Evolutionary conservation across 108 stramenopile species (phyloP).

Genomic region (Licmophora abbreviata): DNA sequence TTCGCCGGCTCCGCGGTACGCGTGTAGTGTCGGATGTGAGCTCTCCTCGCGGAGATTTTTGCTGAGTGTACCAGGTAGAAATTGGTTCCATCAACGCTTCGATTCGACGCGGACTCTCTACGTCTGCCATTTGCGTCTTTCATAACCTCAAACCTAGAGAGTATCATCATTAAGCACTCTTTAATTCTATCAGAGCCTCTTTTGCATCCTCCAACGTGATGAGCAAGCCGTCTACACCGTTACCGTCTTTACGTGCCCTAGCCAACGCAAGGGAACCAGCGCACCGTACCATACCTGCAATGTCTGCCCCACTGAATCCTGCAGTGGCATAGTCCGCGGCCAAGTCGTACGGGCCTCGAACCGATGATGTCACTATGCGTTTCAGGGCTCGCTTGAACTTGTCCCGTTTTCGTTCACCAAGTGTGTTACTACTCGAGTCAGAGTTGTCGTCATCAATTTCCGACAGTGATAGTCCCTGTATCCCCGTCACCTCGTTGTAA

Average conservation of each 20-base stretch:
- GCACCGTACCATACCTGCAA: constrained; percentile 83
- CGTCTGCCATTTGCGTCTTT: too few relatives aligned
- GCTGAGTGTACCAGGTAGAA: too few relatives aligned
- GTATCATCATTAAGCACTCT: too few relatives aligned
- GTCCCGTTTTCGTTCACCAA: constrained; percentile 17
- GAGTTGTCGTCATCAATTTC: background rate
- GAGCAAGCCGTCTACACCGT: constrained; percentile 53
- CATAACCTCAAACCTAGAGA: too few relatives aligned
- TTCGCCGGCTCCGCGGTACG: too few relatives aligned
- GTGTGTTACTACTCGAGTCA: background rate
- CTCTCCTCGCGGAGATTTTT: too few relatives aligned
- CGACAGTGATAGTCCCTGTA: background rate
- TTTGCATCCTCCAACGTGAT: constrained; percentile 77
- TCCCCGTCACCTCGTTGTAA: background rate
- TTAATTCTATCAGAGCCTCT: constrained; percentile 53
- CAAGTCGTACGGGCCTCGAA: constrained; percentile 28
- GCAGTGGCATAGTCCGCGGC: constrained; percentile 51
- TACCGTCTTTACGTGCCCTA: constrained; percentile 47
- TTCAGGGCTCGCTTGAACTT: constrained; percentile 16
- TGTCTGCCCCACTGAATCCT: constrained; percentile 86
- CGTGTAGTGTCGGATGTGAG: too few relatives aligned
- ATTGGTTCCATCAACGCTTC: too few relatives aligned
- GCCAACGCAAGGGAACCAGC: constrained; percentile 77
- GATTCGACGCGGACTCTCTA: too few relatives aligned
- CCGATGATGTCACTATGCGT: constrained; percentile 3